Evolutionary conservation across 1,284 basidiomycete species (phyloP), one percentile per base, ranked within the genome.

Genomic region (Prillingera fragicola): DNA sequence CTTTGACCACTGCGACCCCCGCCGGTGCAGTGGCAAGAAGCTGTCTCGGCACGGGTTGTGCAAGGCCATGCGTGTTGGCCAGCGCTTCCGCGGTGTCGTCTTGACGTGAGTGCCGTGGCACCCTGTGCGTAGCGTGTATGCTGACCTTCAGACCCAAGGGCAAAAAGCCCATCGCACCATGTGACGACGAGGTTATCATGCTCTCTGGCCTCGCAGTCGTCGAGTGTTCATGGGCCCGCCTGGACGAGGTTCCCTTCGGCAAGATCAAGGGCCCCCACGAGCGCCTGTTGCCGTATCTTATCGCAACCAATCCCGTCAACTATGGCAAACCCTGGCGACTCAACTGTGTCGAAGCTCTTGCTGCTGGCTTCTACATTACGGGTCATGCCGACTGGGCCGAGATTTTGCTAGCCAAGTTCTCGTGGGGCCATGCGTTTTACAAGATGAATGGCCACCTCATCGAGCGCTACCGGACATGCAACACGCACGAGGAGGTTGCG

Each of bases 1-100:
- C 67, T 96, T 98, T 69, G 85, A 89, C 64, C 94, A 97, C 66
- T 97, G 94, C 67, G 92, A 98, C 69, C 92, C 94, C 0, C 82
- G 82, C 40, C 81, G 89, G 27, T 98, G 94, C 62, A 92, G 88
- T 8, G 94, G 94, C 10, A 96, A 96, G 75, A 94, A 91, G 65
- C 80, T 98, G 0, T 76, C 88, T 0, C 77, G 94, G 5, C 77
- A 91, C 17, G 87, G 88, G 1, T 74, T 97, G 25, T 86, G 96
- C 62, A 82, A 80, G 43, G 83, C 88, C 49, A 78, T 98, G 49
- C 78, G 81, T 38, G 80, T 98, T 8, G 91, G 92, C 0, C 78
- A 85, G 45, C 78, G 87, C 31, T 97, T 96, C 68, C 78, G 87
- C 57, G 94, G 94, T 3, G 76, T 97, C 38, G 92, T 96, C 24